Evolutionary conservation across 495 filamentous ascomycete species (phyloP), one percentile per base, ranked within the genome.

Genomic region (Cryomyces antarcticus): DNA sequence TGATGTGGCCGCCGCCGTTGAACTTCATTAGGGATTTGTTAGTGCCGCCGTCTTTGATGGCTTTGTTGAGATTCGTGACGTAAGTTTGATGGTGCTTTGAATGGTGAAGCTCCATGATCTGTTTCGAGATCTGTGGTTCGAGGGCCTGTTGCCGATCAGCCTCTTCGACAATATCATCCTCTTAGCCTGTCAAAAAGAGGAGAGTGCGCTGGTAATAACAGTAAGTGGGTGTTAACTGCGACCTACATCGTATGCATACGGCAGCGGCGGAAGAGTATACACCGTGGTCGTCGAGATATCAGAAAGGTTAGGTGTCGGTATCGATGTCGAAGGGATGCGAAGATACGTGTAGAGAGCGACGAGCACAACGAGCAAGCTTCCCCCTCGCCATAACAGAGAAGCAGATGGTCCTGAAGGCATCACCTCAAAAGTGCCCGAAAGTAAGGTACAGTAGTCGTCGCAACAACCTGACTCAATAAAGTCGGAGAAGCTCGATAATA

Each of bases 41-140:
- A 7, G 48, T 46, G 17, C 47, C 30, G 42, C 57, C 49, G 42
- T 57, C 50, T 30, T 53, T 41, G 4, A 62, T 46, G 7, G 54
- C 53, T 28, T 42, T 46, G 46, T 63, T 63, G 12, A 61, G 50
- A 41, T 57, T 61, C 13, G 47, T 62, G 39, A 63, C 46, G 44
- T 63, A 63, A 24, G 60, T 61, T 43, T 62, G 57, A 46, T 63
- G 60, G 47, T 63, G 60, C 45, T 57, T 56, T 44, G 46, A 49
- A 42, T 63, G 57, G 45, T 63, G 60, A 37, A 63, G 53, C 43
- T 53, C 51, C 60, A 63, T 63, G 42, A 62, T 63, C 46, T 60
- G 56, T 13, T 41, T 44, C 34, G 60, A 61, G 47, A 63, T 62
- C 46, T 56, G 42, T 2, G 60, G 60, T 44, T 62, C 60, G 13